Base-by-base conservation (phyloP, 2,329 filamentous ascomycete genomes). In the Mycosphaerella arachidis region DNA sequence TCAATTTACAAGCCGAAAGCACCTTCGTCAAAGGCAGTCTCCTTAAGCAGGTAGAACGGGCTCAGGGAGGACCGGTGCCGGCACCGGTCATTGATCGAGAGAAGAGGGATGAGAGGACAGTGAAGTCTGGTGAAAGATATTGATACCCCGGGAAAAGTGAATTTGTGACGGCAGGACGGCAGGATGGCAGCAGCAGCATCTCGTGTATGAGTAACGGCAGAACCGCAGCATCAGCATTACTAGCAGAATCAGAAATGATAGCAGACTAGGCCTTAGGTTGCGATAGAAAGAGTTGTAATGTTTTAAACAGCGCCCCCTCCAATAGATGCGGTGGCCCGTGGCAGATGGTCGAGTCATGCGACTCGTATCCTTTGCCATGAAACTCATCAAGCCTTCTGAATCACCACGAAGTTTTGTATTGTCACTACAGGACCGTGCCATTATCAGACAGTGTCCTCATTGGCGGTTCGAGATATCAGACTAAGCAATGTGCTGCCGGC, bases 11-110 rank as follows among this genome's bases (percentile, higher is more conserved):
- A 24, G 76, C 75, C 31, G 71, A 74, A 53, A 73, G 73, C 43
- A 67, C 72, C 62, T 82, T 81, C 64, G 77, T 74, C 9, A 69
- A 75, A 35, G 79, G 76, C 27, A 83, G 80, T 65, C 73, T 83
- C 56, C 74, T 82, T 13, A 77, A 80, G 53, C 72, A 74, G 58
- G 67, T 75, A 18, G 73, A 77, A 18, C 68, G 70, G 59, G 63
- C 67, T 56, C 68, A 69, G 53, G 63, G 67, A 9, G 59, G 59
- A 16, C 68, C 70, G n/a, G 67, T 61, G 2, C 56, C 69, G n/a
- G 70, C 66, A 51, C 74, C 72, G 12, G 65, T 75, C 12, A 73
- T 78, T 56, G 76, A 77, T 65, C 67, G 76, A 20, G 70, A 69
- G 58, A 69, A 70, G 68, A 59, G 72, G 66, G 55, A 54, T 20